Percentiles rank a stretch among this genome's conserved stretches.
Evolutionary conservation across 116 monocot genomes (phyloP).

Genomic region (Posidonia oceanica): DNA sequence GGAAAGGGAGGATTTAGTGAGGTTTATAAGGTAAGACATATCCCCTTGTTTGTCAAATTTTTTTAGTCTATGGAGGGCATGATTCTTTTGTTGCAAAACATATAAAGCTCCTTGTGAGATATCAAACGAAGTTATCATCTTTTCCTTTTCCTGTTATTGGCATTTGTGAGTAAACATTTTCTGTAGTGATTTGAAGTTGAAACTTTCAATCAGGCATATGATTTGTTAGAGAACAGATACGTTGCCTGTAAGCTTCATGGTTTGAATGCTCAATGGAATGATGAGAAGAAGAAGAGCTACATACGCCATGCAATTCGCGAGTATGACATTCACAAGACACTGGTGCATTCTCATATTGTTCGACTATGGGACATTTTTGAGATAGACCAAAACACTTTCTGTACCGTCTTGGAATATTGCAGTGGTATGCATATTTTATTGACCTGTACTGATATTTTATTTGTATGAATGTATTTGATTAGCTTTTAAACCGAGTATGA

Average conservation of each 20-base stretch:
- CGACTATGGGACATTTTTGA: constrained; percentile 95
- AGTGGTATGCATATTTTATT: constrained; percentile 46
- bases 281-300: constrained; percentile 96
- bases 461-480: background rate
- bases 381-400: constrained; percentile 95
- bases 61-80: background rate
- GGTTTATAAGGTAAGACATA: constrained; percentile 74
- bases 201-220: constrained; percentile 85
- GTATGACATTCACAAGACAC: constrained; percentile 94
- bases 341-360: constrained; percentile 92
- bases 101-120: background rate
- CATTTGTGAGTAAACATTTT: constrained; percentile 28
- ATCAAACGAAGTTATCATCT: background rate
- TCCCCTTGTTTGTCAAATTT: background rate
- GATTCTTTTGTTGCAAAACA: background rate
- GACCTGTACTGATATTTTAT: background rate
- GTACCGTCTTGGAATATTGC: constrained; percentile 93
- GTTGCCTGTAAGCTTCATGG: constrained; percentile 99
- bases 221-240: constrained; percentile 87
- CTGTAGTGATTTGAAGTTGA: constrained; percentile 46
- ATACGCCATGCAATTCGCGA: constrained; percentile 98
- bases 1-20: constrained; percentile 99
- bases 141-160: constrained; percentile 18
- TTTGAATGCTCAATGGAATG: constrained; percentile 96
- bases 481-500: background rate